Evolutionary conservation across 306 rosid species (phyloP).

Genomic region (Hylodesmum podocarpum): DNA sequence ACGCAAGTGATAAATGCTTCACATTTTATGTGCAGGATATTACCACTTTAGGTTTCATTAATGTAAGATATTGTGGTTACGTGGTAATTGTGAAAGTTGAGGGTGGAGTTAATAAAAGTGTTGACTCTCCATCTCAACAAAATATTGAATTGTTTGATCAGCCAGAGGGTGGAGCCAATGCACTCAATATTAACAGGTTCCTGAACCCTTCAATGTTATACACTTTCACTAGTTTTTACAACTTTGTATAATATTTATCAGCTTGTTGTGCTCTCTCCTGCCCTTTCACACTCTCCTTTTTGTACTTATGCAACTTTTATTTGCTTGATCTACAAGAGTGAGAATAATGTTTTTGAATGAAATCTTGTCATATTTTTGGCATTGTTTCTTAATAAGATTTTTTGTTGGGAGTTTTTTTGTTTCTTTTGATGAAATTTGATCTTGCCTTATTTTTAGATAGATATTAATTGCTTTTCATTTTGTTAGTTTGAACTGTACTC

Average conservation of each 20-base stretch:
- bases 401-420: not conserved
- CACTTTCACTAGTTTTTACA: not conserved
- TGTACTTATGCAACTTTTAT: not conserved
- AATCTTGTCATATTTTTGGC: not conserved
- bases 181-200: conserved; percentile 90
- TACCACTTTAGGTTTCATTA: conserved; percentile 76
- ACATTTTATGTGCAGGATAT: conserved; percentile 66
- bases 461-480: not conserved
- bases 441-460: conserved; percentile 16
- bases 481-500: not conserved
- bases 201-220: conserved; percentile 6
- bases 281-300: not conserved
- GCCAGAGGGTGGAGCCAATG: conserved; percentile 94
- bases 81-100: conserved; percentile 74
- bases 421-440: not conserved
- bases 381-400: not conserved
- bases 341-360: conserved; percentile 5
- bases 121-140: conserved; percentile 53
- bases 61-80: conserved; percentile 84
- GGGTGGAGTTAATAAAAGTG: conserved; percentile 48
- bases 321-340: not conserved
- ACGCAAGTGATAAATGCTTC: conserved; percentile 24
- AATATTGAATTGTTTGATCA: conserved; percentile 70
- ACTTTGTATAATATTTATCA: not conserved
- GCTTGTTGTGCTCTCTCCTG: not conserved